phyloP scores from a whole-genome alignment of 2,329 filamentous ascomycete species.

The Aspergillus eucalypticola region DNA sequence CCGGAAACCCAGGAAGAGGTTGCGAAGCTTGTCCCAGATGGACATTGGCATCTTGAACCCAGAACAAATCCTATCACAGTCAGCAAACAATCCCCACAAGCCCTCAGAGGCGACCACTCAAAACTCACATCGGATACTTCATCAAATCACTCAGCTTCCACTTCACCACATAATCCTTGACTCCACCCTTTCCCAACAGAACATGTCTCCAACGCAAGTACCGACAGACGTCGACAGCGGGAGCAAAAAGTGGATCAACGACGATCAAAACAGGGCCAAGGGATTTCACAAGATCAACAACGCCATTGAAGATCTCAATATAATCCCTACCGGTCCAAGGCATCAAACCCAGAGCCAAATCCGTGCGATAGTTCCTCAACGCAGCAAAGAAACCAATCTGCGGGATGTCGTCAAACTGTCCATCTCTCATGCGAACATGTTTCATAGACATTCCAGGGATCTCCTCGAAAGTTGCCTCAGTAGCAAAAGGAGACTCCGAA shows the following conservation, averaged over 20 bases:
- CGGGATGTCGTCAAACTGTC: not conserved
- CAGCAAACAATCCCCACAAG: not conserved
- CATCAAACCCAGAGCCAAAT: constrained; percentile 12
- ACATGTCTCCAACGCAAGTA: constrained; percentile 34
- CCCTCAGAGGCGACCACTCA: no score
- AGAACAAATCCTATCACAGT: constrained; percentile 37
- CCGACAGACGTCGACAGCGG: constrained; percentile 44
- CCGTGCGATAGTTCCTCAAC: constrained; percentile 20
- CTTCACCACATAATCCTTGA: constrained; percentile 43
- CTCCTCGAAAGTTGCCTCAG: not conserved
- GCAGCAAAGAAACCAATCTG: constrained; percentile 31
- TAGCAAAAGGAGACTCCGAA: not conserved
- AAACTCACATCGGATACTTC: constrained; percentile 20
- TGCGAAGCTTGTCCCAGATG: constrained; percentile 34
- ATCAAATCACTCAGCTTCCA: constrained; percentile 34
- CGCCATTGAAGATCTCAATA: constrained; percentile 38
- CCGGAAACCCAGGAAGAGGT: constrained; percentile 40
- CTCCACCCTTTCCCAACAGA: constrained; percentile 45
- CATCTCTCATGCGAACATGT: not conserved
- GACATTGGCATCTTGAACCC: constrained; percentile 48
- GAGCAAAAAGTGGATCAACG: constrained; percentile 43
- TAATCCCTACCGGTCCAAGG: constrained; percentile 40
- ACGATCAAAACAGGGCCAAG: constrained; percentile 38
- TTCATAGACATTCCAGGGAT: not conserved
- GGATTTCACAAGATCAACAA: constrained; percentile 15